phyloP scores from a whole-genome alignment of 176 grass and related monocot species.

The Oryza glumipatula region DNA sequence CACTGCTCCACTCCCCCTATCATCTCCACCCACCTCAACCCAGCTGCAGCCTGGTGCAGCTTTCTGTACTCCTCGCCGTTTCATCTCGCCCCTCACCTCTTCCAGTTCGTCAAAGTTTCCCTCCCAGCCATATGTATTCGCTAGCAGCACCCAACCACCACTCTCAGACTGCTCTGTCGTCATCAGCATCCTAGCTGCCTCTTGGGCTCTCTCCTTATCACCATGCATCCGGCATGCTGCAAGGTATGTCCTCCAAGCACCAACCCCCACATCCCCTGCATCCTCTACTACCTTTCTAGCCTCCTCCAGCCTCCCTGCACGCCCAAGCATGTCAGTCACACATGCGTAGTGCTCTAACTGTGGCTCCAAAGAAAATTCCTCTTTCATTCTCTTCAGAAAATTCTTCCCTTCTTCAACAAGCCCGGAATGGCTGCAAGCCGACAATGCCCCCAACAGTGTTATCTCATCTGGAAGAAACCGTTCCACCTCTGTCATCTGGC shows the following conservation, averaged over 20 bases:
- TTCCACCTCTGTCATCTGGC: constrained; percentile 49
- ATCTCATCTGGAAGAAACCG: constrained; percentile 52
- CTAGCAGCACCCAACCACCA: constrained; percentile 56
- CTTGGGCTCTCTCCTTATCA: constrained; percentile 49
- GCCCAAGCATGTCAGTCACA: constrained; percentile 61
- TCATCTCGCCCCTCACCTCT: constrained; percentile 58
- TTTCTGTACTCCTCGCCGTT: constrained; percentile 52
- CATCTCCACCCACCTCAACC: constrained; percentile 45
- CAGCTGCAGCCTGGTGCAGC: constrained; percentile 54
- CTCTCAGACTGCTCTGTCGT: constrained; percentile 39
- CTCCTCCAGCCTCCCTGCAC: constrained; percentile 58
- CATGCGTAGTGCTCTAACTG: constrained; percentile 61
- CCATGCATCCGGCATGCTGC: constrained; percentile 64
- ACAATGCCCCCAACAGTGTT: constrained; percentile 53
- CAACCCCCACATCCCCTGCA: constrained; percentile 48
- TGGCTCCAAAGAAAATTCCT: constrained; percentile 58
- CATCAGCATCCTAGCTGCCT: constrained; percentile 53
- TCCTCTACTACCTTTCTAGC: constrained; percentile 47
- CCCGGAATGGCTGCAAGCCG: constrained; percentile 66
- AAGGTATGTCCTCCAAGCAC: constrained; percentile 61
- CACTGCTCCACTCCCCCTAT: constrained; percentile 29
- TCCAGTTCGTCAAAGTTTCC: constrained; percentile 55
- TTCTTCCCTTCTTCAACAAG: constrained; percentile 54
- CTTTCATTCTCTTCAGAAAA: constrained; percentile 52
- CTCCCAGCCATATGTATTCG: constrained; percentile 49